A percentile compares a stretch with the other conserved stretches of the same genome.
Conservation (phyloP, 768 basidiomycete genomes). For the Suillus variegatus region DNA sequence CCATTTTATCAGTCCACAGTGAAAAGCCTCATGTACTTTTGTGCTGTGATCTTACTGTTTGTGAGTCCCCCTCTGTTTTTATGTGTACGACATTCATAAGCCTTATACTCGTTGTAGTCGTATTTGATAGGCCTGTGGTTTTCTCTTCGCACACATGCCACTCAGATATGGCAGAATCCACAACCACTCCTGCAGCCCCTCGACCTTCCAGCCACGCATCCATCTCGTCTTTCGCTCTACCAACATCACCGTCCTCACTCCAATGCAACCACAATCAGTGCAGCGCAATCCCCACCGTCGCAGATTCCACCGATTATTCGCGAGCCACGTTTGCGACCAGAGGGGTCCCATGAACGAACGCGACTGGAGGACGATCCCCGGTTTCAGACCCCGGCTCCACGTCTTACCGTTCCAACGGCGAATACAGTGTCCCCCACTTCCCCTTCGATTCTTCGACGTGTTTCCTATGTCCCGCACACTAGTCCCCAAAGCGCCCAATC, state of each 20-base stretch:
- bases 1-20: conserved; percentile 97
- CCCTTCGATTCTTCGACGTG: conserved; percentile 46
- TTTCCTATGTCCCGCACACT: conserved; percentile 53
- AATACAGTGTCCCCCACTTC: conserved; percentile 45
- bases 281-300: not conserved
- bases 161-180: conserved; percentile 99
- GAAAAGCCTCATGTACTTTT: conserved; percentile 94
- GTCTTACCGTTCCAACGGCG: conserved; percentile 20
- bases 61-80: conserved; percentile 49
- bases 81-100: not conserved
- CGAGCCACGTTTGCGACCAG: conserved; percentile 40
- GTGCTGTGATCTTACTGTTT: conserved; percentile 85
- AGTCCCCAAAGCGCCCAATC: conserved; percentile 30
- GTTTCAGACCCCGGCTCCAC: conserved; percentile 40
- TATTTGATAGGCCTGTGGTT: conserved; percentile 99
- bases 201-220: conserved; percentile 52
- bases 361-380: conserved; percentile 37
- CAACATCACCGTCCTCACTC: conserved; percentile 51
- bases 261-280: conserved; percentile 21
- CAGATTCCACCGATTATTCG: conserved; percentile 15
- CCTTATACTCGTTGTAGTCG: conserved; percentile 53
- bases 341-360: conserved; percentile 43
- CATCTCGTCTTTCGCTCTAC: conserved; percentile 58
- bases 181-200: conserved; percentile 73
- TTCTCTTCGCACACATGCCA: conserved; percentile 95